Evolutionary conservation across 345 rosid species (phyloP), one percentile per base, ranked within the genome.

Genomic region (Populus simonii): DNA sequence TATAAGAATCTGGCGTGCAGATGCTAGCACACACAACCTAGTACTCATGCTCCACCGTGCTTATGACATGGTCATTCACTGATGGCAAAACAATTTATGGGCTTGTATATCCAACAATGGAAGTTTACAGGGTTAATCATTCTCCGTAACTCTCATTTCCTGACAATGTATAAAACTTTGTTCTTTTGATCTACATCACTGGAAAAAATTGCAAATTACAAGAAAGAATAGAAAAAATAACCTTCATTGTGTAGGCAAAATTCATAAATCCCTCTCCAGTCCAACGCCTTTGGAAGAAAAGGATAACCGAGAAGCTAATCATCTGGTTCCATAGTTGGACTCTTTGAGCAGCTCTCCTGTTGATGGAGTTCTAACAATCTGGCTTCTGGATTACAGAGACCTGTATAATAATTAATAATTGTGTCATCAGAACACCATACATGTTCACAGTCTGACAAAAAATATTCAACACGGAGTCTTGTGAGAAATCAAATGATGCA

Each of bases 311-410:
- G 65, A 72, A 63, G 62, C 74, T 89, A 86, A 53, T 94, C 92
- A 57, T 93, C 92, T 11, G 90, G 81, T 51, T 75, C 88, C 84
- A 93, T n/a, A 33, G 92, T 95, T 71, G 99, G 93, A 85, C 91
- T 92, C 16, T 87, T 87, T 20, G 92, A 85, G 90, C 97, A 95
- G 83, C 85, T 88, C 73, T 89, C 96, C 80, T 68, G 80, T 78
- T 81, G 82, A 89, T 95, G 99, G 72, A 95, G 98, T 81, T 95
- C 94, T 78, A 92, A 72, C 81, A 95, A 76, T 78, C 73, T 87
- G 83, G 82, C 82, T 81, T 94, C 97, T 5, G 98, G 98, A 79
- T 79, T 81, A 47, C 98, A 90, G 10, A 94, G 89, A 33, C 99
- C 98, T 93, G 88, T 81, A 83, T 22, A 15, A 53, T 45, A 25